Evolutionary conservation across 2,329 filamentous ascomycete genomes (phyloP), one percentile per base, ranked within the genome.

Genomic region (Aspergillus tamarii): DNA sequence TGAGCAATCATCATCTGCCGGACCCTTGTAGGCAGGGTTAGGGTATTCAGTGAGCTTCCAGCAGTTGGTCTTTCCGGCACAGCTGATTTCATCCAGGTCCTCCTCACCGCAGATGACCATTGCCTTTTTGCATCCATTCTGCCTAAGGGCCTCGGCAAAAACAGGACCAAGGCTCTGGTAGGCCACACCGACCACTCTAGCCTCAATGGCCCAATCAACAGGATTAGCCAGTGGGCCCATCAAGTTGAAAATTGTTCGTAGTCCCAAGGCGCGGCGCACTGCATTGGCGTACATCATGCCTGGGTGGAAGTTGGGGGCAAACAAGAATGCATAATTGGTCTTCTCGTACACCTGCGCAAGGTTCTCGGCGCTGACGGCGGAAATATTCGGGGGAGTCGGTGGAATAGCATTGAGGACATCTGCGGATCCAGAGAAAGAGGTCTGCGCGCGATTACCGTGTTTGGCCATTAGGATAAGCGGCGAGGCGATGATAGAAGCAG

Each of bases 241-340:
- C 19, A 99, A 87, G 80, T 99, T 99, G 88, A 99, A 99, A 70
- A 99, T 94, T 2, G 95, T 99, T 72, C 95, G 89, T 85, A 95
- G 94, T 63, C 94, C 94, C 26, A 99, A 87, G 76, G 96, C 91
- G 74, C 88, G 91, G 66, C 95, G 90, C 67, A 97, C 89, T 2
- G 90, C 88, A 5, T 93, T 93, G 45, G 95, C 93, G 77, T 94
- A 90, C 76, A 88, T 90, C 90, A 98, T 97, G 55, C 93, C 94
- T 0, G 93, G 93, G 81, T 99, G 95, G 84, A 97, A 99, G 69
- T 95, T 91, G 45, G 95, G 94, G 0, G 95, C 95, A 75, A 95
- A 98, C 34, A 99, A 86, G 81, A 99, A 99, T 67, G 91, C 91
- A 82, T 98, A 99, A 81, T 96, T 97, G 66, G 90, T 91, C 63